Base-by-base conservation (phyloP, 2,329 filamentous ascomycete genomes). In the Penicillium vulpinum region DNA sequence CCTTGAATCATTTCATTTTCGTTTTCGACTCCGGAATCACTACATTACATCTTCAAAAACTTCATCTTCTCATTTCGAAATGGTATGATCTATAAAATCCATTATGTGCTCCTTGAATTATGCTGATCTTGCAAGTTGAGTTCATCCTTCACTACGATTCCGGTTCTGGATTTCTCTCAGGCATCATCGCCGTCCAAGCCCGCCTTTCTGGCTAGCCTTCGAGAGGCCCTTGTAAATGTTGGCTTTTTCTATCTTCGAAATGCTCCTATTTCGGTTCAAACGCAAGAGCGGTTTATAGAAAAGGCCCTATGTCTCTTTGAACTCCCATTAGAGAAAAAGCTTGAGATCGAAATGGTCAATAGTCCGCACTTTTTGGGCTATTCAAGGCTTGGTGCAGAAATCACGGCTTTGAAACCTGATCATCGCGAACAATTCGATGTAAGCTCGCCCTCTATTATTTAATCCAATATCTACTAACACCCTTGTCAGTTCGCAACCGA, bases 271-370 rank as follows among this genome's bases (percentile, higher is more conserved):
- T 58, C 67, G 2, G 38, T 51, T 1, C 24, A 58, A 8, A 55
- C 65, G 2, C 66, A 64, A 18, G 62, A 69, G 21, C 58, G 56
- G 0, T 71, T 77, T 0, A 73, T 77, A 24, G 28, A 68, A 40
- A 75, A 78, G 54, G 73, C 74, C 0, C 72, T 75, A 28, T 65
- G 69, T 1, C 77, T 82, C 52, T 82, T 81, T 52, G 65, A 73
- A 2, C 63, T 80, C 2, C 72, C 77, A 0, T 65, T 75, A 5
- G 73, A 79, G 54, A 78, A 77, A 59, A 81, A 81, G 60, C 70
- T 80, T 56, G 73, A 80, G 38, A 79, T 81, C 2, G 78, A 77
- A 61, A 82, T 75, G 72, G 65, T 74, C 15, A 70, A 75, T 39
- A 74, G 70, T 53, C 71, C 69, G 29, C 72, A 75, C 51, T 75